Evolutionary conservation across 2,329 filamentous ascomycete genomes (phyloP).

Genomic region (Neurospora crassa): DNA sequence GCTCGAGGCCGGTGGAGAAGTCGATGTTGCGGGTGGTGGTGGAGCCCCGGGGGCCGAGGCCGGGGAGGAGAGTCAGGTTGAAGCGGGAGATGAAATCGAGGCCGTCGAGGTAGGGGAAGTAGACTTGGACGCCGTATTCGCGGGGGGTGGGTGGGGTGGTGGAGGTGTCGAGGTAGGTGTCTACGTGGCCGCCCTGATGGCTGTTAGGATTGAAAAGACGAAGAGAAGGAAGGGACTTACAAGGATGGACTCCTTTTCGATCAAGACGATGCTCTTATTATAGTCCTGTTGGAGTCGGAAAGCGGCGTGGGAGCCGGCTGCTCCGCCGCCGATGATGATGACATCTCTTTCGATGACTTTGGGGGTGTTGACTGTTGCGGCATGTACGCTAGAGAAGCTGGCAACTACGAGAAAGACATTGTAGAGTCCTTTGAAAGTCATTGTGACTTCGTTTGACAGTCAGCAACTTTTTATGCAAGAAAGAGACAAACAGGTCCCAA

Average conservation of each 20-base stretch:
- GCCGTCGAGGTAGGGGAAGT: too few species aligned
- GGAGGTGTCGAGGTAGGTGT: too few species aligned
- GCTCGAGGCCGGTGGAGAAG: too few species aligned
- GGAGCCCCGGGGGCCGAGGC: too few species aligned
- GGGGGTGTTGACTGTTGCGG: background rate
- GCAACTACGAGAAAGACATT: background rate
- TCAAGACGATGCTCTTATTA: slow-evolving; percentile 12
- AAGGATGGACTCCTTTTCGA: slow-evolving; percentile 12
- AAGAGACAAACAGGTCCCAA: background rate
- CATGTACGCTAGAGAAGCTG: background rate
- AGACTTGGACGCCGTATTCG: too few species aligned
- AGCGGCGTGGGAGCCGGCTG: slow-evolving; percentile 14
- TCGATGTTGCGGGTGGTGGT: too few species aligned
- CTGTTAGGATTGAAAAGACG: too few species aligned
- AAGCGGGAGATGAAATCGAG: too few species aligned
- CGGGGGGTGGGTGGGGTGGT: too few species aligned
- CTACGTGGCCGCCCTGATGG: too few species aligned
- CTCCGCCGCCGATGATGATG: slow-evolving; percentile 14
- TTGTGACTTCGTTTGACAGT: background rate
- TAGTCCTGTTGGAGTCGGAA: slow-evolving; percentile 12
- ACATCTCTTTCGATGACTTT: slow-evolving; percentile 10
- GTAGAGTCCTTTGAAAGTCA: background rate
- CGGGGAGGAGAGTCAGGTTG: too few species aligned
- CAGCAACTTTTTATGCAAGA: background rate
- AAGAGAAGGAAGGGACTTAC: background rate